Base-by-base conservation (phyloP, 164 flowering plant species). In the Chimonanthus salicifolius region DNA sequence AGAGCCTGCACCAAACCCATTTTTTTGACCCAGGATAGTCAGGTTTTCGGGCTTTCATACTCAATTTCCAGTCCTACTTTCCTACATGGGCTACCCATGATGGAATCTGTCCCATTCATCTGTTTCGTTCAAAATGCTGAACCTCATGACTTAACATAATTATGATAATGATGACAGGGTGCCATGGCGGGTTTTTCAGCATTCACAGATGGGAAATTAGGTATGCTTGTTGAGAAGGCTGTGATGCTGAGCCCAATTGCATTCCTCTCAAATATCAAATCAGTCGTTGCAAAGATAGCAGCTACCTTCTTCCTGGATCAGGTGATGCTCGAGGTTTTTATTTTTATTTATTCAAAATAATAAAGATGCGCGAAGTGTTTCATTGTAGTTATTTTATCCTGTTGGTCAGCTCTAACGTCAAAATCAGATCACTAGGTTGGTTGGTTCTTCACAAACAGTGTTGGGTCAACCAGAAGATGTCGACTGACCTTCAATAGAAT, bases 181-280 rank as follows among this genome's bases (percentile, higher is more conserved):
- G 20, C 69, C 7, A 64, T 72, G 74, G 69, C 62, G 13, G 74
- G 74, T 3, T 64, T 72, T 72, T 58, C 74, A 4, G 68, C 74
- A 3, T 72, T 72, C 68, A 63, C 69, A 20, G 46, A 64, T 18
- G 33, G 20, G 58, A 63, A 64, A 45, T n/a, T 72, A 20, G 47
- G 60, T 2, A 20, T 2, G 9, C 33, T 72, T 48, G 69, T 72
- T 18, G 74, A 72, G 46, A 72, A 64, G 60, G 69, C 74, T n/a
- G 69, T 72, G 47, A 72, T 72, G 69, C 62, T 72, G 46, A 47
- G 74, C 68, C 74, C 74, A 48, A 50, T 72, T 3, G 69, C 69
- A 43, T 72, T 46, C 63, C 74, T 72, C 68, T 65, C 58, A 18
- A 72, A 72, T 47, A 72, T 72, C n/a, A 65, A 46, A 49, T 72